Evolutionary conservation across 441 rosid species (phyloP), one percentile per base, ranked within the genome.

Genomic region (California macrophylla): DNA sequence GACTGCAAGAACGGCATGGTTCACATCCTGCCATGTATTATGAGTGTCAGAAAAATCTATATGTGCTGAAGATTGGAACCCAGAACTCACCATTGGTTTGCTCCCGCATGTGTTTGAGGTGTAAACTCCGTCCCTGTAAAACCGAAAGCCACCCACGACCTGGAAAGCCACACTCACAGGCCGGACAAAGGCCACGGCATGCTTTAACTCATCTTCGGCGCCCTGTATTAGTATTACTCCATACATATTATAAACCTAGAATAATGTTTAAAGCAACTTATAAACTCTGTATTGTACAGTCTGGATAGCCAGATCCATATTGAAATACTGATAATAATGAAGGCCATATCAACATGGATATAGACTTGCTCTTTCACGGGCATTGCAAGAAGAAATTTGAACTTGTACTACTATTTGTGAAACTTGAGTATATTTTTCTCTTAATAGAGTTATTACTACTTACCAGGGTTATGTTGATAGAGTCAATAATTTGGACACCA

Each of bases 101-200:
- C 13, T 80, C 71, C 98, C 96, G 66, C 98, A 93, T 20, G 77
- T 68, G 66, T 61, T 47, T 54, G 87, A 86, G 76, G 88, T 85
- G 87, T 72, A 93, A 77, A 94, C 97, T 68, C 98, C 98, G 21
- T 72, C 69, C 74, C 88, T 80, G 86, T 93, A 93, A 47, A 82
- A 76, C 18, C 85, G 84, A 86, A 93, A 93, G 12, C 75, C 75
- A 6, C 32, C 28, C 71, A 89, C 83, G 24, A 88, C 97, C 80
- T 91, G 69, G 68, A 91, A 93, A 36, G 97, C 98, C 69, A 91
- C 85, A 69, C 97, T 93, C 70, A 89, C 98, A 6, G 98, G 98
- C 30, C 96, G 85, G 70, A 89, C 86, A 16, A 78, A 0, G 38
- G 82, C 98, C 66, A 93, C 97, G 10, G 98, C 98, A 63, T 89